Evolutionary conservation across 2,329 filamentous ascomycete species (phyloP).

Genomic region (Biscogniauxia sp.): DNA sequence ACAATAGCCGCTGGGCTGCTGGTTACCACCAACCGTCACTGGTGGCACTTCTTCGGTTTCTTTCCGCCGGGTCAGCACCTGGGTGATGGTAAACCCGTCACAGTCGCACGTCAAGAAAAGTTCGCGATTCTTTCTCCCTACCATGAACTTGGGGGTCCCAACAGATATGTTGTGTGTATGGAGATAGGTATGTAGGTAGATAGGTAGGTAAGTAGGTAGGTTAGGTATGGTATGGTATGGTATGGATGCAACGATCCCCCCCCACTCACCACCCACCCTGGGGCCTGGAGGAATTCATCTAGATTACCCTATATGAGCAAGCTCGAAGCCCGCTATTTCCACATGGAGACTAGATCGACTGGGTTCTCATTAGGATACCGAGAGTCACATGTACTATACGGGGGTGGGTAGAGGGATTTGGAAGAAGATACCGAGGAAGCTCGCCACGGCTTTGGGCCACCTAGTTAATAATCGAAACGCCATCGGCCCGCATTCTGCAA

Average conservation of each 20-base stretch:
- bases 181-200: no score
- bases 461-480: not conserved
- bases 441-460: not conserved
- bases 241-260: not conserved
- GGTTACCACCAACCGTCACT: not conserved
- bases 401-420: not conserved
- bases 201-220: no score
- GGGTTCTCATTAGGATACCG: not conserved
- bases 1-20: not conserved
- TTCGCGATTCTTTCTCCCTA: not conserved
- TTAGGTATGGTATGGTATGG: no score
- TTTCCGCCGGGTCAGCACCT: not conserved
- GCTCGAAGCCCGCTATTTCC: not conserved
- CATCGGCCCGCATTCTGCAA: not conserved
- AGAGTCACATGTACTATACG: not conserved
- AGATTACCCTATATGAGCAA: not conserved
- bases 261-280: not conserved
- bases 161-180: not conserved
- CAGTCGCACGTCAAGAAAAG: not conserved
- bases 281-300: not conserved
- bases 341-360: not conserved
- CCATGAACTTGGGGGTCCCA: not conserved
- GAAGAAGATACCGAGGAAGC: not conserved
- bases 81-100: not conserved
- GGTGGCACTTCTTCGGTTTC: slow-evolving; percentile 2